Conservation (phyloP, 108 stramenopile genomes). For the Skeletonema menzelii region DNA sequence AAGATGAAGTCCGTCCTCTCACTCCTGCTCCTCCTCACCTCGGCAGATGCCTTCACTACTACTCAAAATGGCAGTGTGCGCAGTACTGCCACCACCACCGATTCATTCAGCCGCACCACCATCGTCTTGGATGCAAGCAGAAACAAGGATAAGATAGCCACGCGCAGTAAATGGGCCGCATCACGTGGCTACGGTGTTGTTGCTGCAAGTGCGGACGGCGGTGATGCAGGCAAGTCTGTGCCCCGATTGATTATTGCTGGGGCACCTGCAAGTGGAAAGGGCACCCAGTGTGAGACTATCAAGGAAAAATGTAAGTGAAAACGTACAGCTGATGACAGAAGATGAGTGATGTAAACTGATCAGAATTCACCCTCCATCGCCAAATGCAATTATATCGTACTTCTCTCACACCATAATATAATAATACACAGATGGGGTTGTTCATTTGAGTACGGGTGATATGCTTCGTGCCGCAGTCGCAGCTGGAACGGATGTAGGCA, state of each 20-base stretch:
- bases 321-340: not conserved
- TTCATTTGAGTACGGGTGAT: not conserved
- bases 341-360: too few relatives aligned
- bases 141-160: slow-evolving; percentile 24
- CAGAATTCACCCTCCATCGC: too few relatives aligned
- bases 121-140: slow-evolving; percentile 24
- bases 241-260: slow-evolving; percentile 70
- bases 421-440: not conserved
- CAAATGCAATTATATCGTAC: not conserved
- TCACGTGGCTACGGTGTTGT: slow-evolving; percentile 14
- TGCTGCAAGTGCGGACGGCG: not conserved
- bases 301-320: slow-evolving; percentile 38
- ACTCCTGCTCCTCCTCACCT: slow-evolving; percentile 6
- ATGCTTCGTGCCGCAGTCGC: not conserved
- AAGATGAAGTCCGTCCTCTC: slow-evolving; percentile 19
- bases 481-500: slow-evolving; percentile 60
- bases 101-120: not conserved
- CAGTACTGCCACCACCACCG: not conserved
- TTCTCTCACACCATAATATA: not conserved
- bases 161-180: slow-evolving; percentile 44
- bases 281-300: slow-evolving; percentile 81
- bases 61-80: not conserved
- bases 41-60: slow-evolving; percentile 22
- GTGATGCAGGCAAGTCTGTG: not conserved
- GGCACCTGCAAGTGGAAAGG: slow-evolving; percentile 81